These are phyloP conservation scores for Cladophialophora carrionii DNA, from an alignment of 2,329 filamentous ascomycete genomes.

Conservation along the genomic window DNA sequence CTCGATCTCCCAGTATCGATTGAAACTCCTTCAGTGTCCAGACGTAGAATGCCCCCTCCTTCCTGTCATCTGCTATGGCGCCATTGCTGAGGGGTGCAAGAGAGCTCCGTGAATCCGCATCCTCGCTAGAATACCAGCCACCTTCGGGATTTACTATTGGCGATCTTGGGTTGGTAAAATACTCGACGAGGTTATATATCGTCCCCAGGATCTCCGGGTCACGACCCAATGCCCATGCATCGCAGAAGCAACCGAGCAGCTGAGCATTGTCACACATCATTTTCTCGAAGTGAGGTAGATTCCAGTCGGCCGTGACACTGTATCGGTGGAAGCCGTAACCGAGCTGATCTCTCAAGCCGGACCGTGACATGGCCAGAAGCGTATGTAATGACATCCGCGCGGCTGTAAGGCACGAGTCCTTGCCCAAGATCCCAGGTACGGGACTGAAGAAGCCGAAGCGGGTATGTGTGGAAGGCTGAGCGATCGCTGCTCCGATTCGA, in stretches of 20 bases:
- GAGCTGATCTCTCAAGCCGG: slow-evolving; percentile 73
- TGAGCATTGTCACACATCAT: slow-evolving; percentile 93
- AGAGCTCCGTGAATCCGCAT: slow-evolving; percentile 79
- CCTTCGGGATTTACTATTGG: slow-evolving; percentile 70
- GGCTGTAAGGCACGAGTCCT: slow-evolving; percentile 72
- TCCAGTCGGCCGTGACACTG: slow-evolving; percentile 90
- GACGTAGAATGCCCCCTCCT: slow-evolving; percentile 90
- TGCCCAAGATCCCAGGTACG: slow-evolving; percentile 85
- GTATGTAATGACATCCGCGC: slow-evolving; percentile 80
- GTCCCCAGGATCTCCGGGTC: slow-evolving; percentile 74
- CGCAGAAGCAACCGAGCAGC: slow-evolving; percentile 78
- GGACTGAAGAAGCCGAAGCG: slow-evolving; percentile 62
- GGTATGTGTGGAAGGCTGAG: slow-evolving; percentile 34
- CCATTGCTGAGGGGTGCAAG: slow-evolving; percentile 42
- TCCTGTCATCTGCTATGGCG: slow-evolving; percentile 71
- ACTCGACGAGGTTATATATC: slow-evolving; percentile 82
- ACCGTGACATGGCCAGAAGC: slow-evolving; percentile 73
- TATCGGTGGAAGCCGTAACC: slow-evolving; percentile 81
- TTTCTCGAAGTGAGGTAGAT: slow-evolving; percentile 94
- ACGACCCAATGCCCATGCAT: slow-evolving; percentile 74
- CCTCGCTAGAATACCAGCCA: slow-evolving; percentile 85
- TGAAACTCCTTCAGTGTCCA: slow-evolving; percentile 91
- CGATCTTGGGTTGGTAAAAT: slow-evolving; percentile 66
- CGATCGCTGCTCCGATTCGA: slow-evolving; percentile 60
- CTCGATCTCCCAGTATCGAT: slow-evolving; percentile 68